A percentile compares a stretch with the other conserved stretches of the same genome.
phyloP scores from a whole-genome alignment of 306 rosid genomes.

The Malus domestica region ASM211411v1 NC_041798.1:4818501-4819000 shows the following conservation, averaged over 20 bases:
- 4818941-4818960: background rate
- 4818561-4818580: constrained; percentile 23
- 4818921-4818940: background rate
- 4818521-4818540: background rate
- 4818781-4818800: background rate
- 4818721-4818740: background rate
- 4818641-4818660: background rate
- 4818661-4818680: constrained; percentile 19
- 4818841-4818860: background rate
- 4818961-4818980: background rate
- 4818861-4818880: background rate
- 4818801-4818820: background rate
- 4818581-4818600: background rate
- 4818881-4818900: background rate
- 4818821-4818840: background rate
- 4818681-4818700: background rate
- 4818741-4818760: background rate
- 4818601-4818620: constrained; percentile 7
- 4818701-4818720: background rate
- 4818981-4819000: background rate
- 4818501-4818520: background rate
- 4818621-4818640: background rate
- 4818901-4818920: background rate
- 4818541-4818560: constrained; percentile 12
- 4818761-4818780: background rate